These are phyloP conservation scores for Anthoceros angustus DNA, from an alignment of 225 moss, liverwort and hornwort species.

Conservation along the genomic window DNA sequence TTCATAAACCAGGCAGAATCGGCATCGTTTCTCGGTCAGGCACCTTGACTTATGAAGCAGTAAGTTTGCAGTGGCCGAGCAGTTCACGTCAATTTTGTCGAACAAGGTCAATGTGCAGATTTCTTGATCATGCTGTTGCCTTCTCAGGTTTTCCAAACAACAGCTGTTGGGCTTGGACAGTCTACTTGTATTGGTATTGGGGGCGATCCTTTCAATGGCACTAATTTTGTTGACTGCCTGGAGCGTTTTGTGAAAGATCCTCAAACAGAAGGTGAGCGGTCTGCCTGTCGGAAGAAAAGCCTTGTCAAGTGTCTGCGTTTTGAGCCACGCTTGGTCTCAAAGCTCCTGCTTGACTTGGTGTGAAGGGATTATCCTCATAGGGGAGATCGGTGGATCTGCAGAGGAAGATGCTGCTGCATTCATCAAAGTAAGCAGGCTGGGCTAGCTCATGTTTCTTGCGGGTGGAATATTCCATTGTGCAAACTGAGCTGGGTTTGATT, in stretches of 20 bases:
- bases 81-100: too few species aligned
- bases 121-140: too few species aligned
- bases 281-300: neutral
- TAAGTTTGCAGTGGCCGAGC: conserved; percentile 18
- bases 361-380: conserved; percentile 70
- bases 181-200: conserved; percentile 94
- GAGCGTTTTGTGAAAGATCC: conserved; percentile 87
- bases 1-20: conserved; percentile 42
- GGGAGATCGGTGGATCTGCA: conserved; percentile 49
- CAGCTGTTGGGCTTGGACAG: conserved; percentile 84
- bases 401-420: conserved; percentile 78
- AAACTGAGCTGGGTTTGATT: too few species aligned
- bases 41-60: conserved; percentile 52
- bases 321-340: neutral
- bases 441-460: neutral
- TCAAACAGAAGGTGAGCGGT: conserved; percentile 53
- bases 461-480: too few species aligned
- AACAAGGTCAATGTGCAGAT: too few species aligned
- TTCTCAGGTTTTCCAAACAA: conserved; percentile 65
- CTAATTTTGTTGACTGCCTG: conserved; percentile 89
- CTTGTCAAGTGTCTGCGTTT: neutral
- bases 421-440: conserved; percentile 13
- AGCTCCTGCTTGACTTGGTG: neutral
- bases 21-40: conserved; percentile 53
- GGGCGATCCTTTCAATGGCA: conserved; percentile 94